phyloP scores from a whole-genome alignment of 2,329 filamentous ascomycete species.

The Amauroascus niger region DNA sequence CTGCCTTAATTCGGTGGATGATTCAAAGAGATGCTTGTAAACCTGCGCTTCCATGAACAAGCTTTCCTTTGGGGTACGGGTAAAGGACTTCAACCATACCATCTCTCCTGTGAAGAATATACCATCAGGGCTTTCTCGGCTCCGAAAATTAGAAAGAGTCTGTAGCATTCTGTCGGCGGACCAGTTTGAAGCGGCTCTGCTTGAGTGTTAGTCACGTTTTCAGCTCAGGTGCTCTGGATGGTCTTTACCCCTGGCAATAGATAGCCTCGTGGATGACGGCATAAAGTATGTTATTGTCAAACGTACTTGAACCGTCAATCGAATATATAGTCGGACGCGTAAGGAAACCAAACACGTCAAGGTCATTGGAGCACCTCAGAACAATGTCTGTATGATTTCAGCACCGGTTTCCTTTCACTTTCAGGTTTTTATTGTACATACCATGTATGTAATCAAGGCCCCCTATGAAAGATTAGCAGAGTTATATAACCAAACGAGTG shows the following conservation, averaged over 20 bases:
- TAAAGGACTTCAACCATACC: constrained; percentile 33
- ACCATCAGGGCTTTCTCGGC: constrained; percentile 40
- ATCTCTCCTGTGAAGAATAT: constrained; percentile 86
- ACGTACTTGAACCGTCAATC: constrained; percentile 57
- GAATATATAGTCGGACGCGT: constrained; percentile 59
- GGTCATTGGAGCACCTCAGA: constrained; percentile 59
- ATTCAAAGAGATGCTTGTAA: constrained; percentile 73
- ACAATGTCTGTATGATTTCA: constrained; percentile 46
- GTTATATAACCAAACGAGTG: neutral
- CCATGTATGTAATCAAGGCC: constrained; percentile 65
- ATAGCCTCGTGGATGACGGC: constrained; percentile 78
- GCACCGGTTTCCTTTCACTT: neutral
- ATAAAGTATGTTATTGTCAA: constrained; percentile 73
- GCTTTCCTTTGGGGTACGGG: neutral
- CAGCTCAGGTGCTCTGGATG: constrained; percentile 1
- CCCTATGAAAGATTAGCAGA: constrained; percentile 31
- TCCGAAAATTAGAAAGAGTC: constrained; percentile 39
- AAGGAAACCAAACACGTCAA: constrained; percentile 66
- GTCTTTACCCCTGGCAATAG: constrained; percentile 59
- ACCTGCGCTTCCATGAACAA: constrained; percentile 38
- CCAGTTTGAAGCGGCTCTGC: constrained; percentile 57
- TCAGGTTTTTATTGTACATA: constrained; percentile 21
- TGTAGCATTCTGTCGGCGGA: constrained; percentile 47
- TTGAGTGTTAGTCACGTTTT: neutral
- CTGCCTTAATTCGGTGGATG: constrained; percentile 63